phyloP scores from a whole-genome alignment of 1,139 yeast genomes.

The Nakaseomyces glabratus region DNA sequence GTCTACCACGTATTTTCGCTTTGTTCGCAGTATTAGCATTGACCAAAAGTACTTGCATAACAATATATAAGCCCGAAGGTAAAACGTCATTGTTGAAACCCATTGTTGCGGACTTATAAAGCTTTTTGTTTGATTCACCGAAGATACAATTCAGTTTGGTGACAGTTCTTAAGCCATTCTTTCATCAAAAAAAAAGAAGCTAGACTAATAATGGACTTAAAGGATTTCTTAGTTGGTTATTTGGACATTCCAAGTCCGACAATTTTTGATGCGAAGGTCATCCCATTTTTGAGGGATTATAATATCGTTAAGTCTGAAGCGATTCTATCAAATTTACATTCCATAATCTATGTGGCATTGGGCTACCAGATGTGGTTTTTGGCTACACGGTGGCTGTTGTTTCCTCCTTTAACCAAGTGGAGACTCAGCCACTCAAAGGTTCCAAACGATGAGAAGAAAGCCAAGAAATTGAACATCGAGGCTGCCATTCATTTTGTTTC shows the following conservation, averaged over 20 bases:
- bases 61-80: too few species aligned
- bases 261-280: slow-evolving; percentile 11
- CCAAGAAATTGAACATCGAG: slow-evolving; percentile 20
- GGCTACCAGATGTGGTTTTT: slow-evolving; percentile 27
- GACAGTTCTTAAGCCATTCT: too few species aligned
- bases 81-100: too few species aligned
- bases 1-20: too few species aligned
- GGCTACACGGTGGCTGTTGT: slow-evolving; percentile 20
- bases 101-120: too few species aligned
- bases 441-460: slow-evolving; percentile 9
- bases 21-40: too few species aligned
- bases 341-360: slow-evolving; percentile 24
- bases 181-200: too few species aligned
- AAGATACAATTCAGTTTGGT: too few species aligned
- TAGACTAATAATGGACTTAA: slow-evolving; percentile 13
- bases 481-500: slow-evolving; percentile 30
- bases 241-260: slow-evolving; percentile 8
- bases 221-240: slow-evolving; percentile 16
- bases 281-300: slow-evolving; percentile 14
- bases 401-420: slow-evolving; percentile 22
- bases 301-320: slow-evolving; percentile 19
- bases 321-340: slow-evolving; percentile 24
- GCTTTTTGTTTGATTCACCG: too few species aligned
- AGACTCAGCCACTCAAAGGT: slow-evolving; percentile 10
- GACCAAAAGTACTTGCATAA: too few species aligned